A percentile compares a stretch with the other conserved stretches of the same genome.
These are phyloP conservation scores for Chalara sp. DNA, from an alignment of 2,329 filamentous ascomycete genomes.

Conservation along the genomic window DNA sequence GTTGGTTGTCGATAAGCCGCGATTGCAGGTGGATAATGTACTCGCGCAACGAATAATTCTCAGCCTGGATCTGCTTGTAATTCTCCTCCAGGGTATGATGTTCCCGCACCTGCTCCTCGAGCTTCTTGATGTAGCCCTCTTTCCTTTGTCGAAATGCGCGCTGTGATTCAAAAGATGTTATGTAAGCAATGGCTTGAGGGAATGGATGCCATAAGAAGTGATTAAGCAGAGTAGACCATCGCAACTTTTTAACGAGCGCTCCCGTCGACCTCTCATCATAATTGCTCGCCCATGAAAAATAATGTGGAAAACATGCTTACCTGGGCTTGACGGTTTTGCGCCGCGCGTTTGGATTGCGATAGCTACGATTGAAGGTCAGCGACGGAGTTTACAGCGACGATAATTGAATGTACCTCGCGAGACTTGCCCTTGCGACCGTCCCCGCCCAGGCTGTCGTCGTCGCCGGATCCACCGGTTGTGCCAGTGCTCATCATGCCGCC, in stretches of 20 bases:
- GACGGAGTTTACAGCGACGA: neutral
- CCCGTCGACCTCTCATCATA: slow-evolving; percentile 4
- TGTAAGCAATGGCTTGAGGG: slow-evolving; percentile 20
- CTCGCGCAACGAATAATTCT: slow-evolving; percentile 86
- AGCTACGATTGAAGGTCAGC: slow-evolving; percentile 37
- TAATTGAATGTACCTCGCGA: slow-evolving; percentile 54
- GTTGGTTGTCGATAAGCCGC: slow-evolving; percentile 73
- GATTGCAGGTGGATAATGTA: slow-evolving; percentile 90
- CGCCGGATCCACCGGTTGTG: slow-evolving; percentile 23
- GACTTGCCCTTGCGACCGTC: slow-evolving; percentile 69
- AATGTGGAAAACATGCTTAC: slow-evolving; percentile 44
- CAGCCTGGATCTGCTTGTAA: slow-evolving; percentile 74
- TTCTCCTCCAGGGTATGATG: slow-evolving; percentile 67
- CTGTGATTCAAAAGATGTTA: slow-evolving; percentile 41
- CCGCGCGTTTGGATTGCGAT: slow-evolving; percentile 58
- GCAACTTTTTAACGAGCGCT: slow-evolving; percentile 17
- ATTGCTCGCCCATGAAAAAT: slow-evolving; percentile 3
- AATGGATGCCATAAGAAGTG: slow-evolving; percentile 31
- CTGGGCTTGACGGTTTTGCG: slow-evolving; percentile 74
- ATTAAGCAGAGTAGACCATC: slow-evolving; percentile 27
- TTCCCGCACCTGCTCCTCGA: slow-evolving; percentile 88
- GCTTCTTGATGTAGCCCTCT: slow-evolving; percentile 95
- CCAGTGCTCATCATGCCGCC: slow-evolving; percentile 24
- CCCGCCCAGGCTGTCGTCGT: slow-evolving; percentile 18
- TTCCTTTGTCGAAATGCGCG: slow-evolving; percentile 96